These are phyloP conservation scores for Leccinum subspadiceum DNA, from an alignment of 1,284 basidiomycete species.

Conservation along the genomic window DNA sequence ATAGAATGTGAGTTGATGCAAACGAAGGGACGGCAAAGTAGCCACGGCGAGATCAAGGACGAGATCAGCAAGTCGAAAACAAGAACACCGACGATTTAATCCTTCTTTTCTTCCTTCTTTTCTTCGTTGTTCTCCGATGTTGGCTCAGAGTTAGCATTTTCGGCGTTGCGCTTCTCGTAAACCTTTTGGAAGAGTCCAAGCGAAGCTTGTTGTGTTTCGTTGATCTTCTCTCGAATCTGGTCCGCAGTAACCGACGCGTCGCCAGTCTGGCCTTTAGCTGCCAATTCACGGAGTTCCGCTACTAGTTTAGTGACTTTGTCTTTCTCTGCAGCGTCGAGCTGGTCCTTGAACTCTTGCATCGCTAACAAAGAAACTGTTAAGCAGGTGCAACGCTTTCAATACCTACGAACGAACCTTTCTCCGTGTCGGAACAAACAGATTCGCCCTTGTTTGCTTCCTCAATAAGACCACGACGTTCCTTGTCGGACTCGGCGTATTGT, in stretches of 20 bases:
- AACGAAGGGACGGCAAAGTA: slow-evolving; percentile 27
- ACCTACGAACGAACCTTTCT: slow-evolving; percentile 68
- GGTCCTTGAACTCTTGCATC: slow-evolving; percentile 96
- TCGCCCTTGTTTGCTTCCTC: slow-evolving; percentile 98
- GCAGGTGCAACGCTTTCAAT: neutral
- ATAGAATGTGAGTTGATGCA: slow-evolving; percentile 15
- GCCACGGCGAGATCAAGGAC: slow-evolving; percentile 16
- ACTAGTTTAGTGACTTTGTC: slow-evolving; percentile 91
- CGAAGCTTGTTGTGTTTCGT: slow-evolving; percentile 94
- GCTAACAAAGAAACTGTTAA: slow-evolving; percentile 44
- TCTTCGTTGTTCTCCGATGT: slow-evolving; percentile 48
- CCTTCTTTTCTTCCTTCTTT: slow-evolving; percentile 68
- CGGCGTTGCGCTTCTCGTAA: slow-evolving; percentile 88
- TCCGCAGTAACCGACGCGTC: slow-evolving; percentile 84
- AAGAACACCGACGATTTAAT: slow-evolving; percentile 41
- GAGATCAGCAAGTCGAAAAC: neutral
- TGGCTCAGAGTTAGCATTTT: slow-evolving; percentile 53
- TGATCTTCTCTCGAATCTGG: slow-evolving; percentile 89
- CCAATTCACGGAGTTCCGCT: slow-evolving; percentile 85
- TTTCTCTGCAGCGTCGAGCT: slow-evolving; percentile 89
- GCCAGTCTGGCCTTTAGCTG: slow-evolving; percentile 87
- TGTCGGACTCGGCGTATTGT: slow-evolving; percentile 89
- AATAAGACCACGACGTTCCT: slow-evolving; percentile 84
- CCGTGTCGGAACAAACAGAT: slow-evolving; percentile 91
- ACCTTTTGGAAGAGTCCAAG: slow-evolving; percentile 98